Evolutionary conservation across 306 rosid genomes (phyloP).

Genomic region (Vigna nakashimae): DNA sequence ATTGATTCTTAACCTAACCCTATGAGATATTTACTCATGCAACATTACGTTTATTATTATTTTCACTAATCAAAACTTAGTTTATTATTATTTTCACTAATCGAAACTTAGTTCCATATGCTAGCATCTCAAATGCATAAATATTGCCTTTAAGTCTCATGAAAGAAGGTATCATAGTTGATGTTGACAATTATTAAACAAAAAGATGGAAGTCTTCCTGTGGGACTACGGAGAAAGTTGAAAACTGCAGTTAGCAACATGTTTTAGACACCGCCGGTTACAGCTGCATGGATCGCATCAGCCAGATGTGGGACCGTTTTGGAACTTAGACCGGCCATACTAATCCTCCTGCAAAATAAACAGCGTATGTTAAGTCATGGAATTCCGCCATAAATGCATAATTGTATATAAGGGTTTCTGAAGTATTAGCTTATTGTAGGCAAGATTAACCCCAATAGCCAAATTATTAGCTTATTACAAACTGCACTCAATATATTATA

Average conservation of each 20-base stretch:
- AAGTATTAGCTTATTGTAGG: constrained; percentile 7
- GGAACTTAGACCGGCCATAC: constrained; percentile 98
- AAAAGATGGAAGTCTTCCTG: constrained; percentile 25
- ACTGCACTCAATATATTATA: background rate
- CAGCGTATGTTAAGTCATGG: constrained; percentile 8
- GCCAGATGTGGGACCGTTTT: constrained; percentile 91
- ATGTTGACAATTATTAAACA: constrained; percentile 53
- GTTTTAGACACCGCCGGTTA: constrained; percentile 54
- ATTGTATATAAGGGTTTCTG: background rate
- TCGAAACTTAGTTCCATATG: background rate
- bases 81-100: background rate
- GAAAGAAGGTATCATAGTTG: constrained; percentile 13
- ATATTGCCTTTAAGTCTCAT: background rate
- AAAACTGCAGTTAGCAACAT: constrained; percentile 7
- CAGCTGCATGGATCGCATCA: constrained; percentile 91
- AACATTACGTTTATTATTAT: background rate
- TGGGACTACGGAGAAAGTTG: background rate
- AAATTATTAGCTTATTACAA: background rate
- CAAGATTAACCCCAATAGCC: background rate
- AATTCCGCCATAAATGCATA: constrained; percentile 11
- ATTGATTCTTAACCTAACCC: background rate
- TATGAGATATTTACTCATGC: background rate
- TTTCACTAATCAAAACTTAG: background rate
- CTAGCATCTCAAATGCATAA: background rate
- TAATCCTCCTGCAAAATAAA: constrained; percentile 81